phyloP scores from a whole-genome alignment of 116 monocot species.

The Trichopus zeylanicus region DNA sequence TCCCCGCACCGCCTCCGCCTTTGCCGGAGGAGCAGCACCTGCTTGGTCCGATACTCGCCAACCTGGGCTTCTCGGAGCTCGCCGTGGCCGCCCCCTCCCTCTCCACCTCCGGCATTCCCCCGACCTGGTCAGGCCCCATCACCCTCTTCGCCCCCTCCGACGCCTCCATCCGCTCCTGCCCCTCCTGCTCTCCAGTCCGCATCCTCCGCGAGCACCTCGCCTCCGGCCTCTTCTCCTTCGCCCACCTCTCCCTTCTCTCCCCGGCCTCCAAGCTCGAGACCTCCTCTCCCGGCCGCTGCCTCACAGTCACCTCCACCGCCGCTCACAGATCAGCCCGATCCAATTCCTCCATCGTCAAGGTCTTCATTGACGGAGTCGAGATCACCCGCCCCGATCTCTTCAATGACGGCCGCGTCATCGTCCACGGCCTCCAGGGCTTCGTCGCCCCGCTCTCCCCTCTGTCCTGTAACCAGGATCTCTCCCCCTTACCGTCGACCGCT shows the following conservation, averaged over 20 bases:
- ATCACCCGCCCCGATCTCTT: slow-evolving; percentile 56
- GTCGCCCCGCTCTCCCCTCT: slow-evolving; percentile 36
- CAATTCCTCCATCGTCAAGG: slow-evolving; percentile 14
- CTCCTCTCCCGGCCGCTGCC: slow-evolving; percentile 41
- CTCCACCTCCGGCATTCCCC: slow-evolving; percentile 7
- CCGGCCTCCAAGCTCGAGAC: slow-evolving; percentile 45
- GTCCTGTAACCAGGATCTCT: slow-evolving; percentile 27
- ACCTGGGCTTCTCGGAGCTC: slow-evolving; percentile 57
- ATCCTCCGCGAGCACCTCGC: slow-evolving; percentile 57
- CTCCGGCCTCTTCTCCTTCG: slow-evolving; percentile 44
- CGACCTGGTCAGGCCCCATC: slow-evolving; percentile 37
- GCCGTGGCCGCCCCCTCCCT: slow-evolving; percentile 43
- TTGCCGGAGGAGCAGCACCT: slow-evolving; percentile 6
- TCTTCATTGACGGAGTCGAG: slow-evolving; percentile 61
- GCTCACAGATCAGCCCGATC: too few relatives aligned
- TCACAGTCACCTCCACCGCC: slow-evolving; percentile 39
- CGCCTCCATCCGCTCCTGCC: slow-evolving; percentile 54
- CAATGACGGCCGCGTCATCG: slow-evolving; percentile 55
- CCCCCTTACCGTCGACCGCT: neutral
- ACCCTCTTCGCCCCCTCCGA: slow-evolving; percentile 73
- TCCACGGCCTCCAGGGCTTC: slow-evolving; percentile 68
- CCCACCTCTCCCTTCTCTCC: slow-evolving; percentile 39
- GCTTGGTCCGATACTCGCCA: slow-evolving; percentile 47
- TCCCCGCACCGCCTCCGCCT: neutral
- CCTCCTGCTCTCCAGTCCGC: slow-evolving; percentile 25